phyloP scores from a whole-genome alignment of 345 rosid genomes.

The Durio zibethinus region DNA sequence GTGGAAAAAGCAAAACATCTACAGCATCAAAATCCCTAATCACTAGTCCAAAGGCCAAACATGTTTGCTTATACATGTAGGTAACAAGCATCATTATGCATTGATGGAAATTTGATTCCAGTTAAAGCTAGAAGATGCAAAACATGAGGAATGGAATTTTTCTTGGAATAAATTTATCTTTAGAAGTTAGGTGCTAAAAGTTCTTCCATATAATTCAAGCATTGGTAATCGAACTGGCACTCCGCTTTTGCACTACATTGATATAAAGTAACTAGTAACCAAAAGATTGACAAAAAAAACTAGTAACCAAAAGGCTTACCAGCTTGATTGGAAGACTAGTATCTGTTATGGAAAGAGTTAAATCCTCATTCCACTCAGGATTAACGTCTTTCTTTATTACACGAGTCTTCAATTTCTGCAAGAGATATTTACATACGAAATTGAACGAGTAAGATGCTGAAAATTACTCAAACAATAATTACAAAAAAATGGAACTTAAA shows the following conservation, averaged over 20 bases:
- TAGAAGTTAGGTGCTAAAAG: neutral
- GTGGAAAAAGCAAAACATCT: neutral
- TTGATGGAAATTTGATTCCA: neutral
- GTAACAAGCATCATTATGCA: neutral
- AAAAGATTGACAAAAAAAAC: too few species aligned
- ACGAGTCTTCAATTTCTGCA: constrained; percentile 86
- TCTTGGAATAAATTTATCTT: neutral
- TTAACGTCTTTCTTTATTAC: constrained; percentile 75
- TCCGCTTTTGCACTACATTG: neutral
- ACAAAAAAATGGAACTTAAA: too few species aligned
- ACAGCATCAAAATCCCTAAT: neutral
- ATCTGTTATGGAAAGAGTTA: constrained; percentile 79
- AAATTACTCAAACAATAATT: neutral
- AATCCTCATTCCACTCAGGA: constrained; percentile 92
- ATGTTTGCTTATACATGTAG: neutral
- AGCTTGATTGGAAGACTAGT: constrained; percentile 50
- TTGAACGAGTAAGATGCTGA: neutral
- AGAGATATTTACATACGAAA: neutral
- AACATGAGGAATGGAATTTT: neutral
- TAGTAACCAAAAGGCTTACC: constrained; percentile 33
- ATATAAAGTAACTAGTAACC: neutral
- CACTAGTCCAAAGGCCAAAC: neutral
- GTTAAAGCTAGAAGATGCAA: neutral
- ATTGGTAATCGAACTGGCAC: neutral
- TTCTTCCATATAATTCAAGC: neutral